These are phyloP conservation scores for Globisporangium emineosum DNA, from an alignment of 352 stramenopile genomes.

Conservation along the genomic window DNA sequence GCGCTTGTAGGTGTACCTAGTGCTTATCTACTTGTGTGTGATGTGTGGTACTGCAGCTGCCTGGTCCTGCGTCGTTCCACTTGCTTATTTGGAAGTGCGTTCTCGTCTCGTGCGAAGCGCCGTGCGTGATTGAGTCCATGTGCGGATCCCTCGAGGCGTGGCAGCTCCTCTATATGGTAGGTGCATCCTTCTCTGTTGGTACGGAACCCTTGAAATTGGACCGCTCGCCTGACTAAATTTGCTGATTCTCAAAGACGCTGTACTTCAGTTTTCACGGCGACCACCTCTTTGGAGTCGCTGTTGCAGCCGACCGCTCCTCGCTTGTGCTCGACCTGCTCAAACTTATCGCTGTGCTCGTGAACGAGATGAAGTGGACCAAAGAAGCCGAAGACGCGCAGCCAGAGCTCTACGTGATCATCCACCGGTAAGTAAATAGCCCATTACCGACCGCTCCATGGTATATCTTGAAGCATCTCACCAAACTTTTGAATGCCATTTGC, in stretches of 20 bases:
- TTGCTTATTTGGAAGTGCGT: constrained; percentile 59
- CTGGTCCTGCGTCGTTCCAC: constrained; percentile 34
- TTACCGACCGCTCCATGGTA: background rate
- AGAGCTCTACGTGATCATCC: constrained; percentile 25
- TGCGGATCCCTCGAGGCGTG: constrained; percentile 32
- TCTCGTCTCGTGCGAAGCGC: constrained; percentile 47
- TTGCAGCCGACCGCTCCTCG: constrained; percentile 20
- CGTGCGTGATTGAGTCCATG: constrained; percentile 27
- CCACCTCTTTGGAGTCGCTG: constrained; percentile 17
- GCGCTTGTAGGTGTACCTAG: background rate
- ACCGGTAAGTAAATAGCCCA: constrained; percentile 22
- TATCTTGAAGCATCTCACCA: background rate
- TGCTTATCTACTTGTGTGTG: background rate
- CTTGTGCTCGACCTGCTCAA: constrained; percentile 58
- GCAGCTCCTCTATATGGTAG: constrained; percentile 43
- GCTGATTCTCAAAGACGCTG: constrained; percentile 31
- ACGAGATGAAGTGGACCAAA: constrained; percentile 45
- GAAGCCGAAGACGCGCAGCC: constrained; percentile 27
- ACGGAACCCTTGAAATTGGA: background rate
- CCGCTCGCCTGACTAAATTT: background rate
- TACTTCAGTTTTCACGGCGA: constrained; percentile 30
- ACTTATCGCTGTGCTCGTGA: constrained; percentile 52
- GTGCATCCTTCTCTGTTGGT: background rate
- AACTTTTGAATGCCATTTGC: too few relatives aligned
- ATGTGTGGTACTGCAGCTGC: constrained; percentile 1